These are phyloP conservation scores for Phytophthora pisi DNA, from an alignment of 352 stramenopile genomes.

Conservation along the genomic window DNA sequence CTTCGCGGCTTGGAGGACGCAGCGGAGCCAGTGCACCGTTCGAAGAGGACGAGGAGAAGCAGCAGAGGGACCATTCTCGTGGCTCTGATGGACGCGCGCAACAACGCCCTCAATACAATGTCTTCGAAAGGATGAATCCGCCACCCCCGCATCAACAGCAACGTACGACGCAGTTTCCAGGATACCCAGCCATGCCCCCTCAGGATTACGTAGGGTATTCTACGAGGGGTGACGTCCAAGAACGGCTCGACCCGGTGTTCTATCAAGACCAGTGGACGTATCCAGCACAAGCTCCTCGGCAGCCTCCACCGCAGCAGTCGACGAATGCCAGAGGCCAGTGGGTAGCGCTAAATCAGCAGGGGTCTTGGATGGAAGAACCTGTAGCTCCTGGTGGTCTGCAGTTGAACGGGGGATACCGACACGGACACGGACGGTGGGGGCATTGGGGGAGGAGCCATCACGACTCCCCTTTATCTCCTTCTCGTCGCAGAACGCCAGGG, in stretches of 20 bases:
- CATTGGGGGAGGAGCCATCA: constrained; percentile 4
- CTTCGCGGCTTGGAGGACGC: neutral
- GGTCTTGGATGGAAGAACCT: constrained; percentile 5
- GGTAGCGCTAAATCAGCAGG: constrained; percentile 13
- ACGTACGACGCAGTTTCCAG: constrained; percentile 6
- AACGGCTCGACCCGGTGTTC: neutral
- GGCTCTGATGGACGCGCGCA: constrained; percentile 12
- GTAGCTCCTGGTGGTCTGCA: neutral
- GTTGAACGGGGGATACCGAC: neutral
- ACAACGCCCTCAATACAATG: constrained; percentile 11
- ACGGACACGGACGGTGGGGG: neutral
- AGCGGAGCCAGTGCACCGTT: constrained; percentile 18
- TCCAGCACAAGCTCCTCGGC: constrained; percentile 4
- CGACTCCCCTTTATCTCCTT: neutral
- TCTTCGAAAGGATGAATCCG: neutral
- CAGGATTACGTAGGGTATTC: constrained; percentile 12
- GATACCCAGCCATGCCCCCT: constrained; percentile 5
- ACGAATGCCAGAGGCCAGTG: constrained; percentile 19
- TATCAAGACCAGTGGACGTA: constrained; percentile 17
- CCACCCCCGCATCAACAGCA: constrained; percentile 7
- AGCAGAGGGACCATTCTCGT: neutral
- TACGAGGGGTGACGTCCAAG: neutral
- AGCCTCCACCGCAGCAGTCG: constrained; percentile 14
- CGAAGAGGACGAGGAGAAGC: constrained; percentile 9
- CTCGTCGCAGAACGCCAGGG: constrained; percentile 1